These are phyloP conservation scores for Apiospora malaysiana DNA, from an alignment of 2,329 filamentous ascomycete genomes.

Conservation along the genomic window DNA sequence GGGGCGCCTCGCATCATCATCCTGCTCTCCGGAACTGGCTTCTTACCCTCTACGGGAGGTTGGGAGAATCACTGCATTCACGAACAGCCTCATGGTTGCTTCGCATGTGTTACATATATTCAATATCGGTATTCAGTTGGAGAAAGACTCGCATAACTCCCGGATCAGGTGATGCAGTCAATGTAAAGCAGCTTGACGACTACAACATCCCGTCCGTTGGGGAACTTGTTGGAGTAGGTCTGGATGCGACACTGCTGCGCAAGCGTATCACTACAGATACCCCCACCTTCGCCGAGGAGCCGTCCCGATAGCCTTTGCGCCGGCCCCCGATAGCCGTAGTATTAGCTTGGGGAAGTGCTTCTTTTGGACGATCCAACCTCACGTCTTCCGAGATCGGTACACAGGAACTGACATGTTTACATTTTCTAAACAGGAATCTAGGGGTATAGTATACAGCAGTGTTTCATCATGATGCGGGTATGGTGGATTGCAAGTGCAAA, in stretches of 20 bases:
- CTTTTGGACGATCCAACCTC: background rate
- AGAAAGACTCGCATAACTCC: background rate
- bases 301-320: conserved; percentile 2
- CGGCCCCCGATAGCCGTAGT: background rate
- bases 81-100: background rate
- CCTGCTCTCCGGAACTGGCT: background rate
- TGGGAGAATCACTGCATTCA: background rate
- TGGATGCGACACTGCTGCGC: conserved; percentile 2
- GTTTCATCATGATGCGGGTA: background rate
- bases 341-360: background rate
- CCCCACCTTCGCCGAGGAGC: background rate
- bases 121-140: background rate
- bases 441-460: background rate
- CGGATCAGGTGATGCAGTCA: background rate
- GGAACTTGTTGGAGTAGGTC: background rate
- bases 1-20: conserved; percentile 10
- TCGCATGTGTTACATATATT: background rate
- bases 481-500: background rate
- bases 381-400: background rate
- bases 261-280: background rate
- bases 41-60: background rate
- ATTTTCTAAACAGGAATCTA: background rate
- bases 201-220: background rate
- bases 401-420: background rate
- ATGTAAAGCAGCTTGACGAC: background rate